Evolutionary conservation across 2,329 filamentous ascomycete species (phyloP).

Genomic region (Aureobasidium sp.): DNA sequence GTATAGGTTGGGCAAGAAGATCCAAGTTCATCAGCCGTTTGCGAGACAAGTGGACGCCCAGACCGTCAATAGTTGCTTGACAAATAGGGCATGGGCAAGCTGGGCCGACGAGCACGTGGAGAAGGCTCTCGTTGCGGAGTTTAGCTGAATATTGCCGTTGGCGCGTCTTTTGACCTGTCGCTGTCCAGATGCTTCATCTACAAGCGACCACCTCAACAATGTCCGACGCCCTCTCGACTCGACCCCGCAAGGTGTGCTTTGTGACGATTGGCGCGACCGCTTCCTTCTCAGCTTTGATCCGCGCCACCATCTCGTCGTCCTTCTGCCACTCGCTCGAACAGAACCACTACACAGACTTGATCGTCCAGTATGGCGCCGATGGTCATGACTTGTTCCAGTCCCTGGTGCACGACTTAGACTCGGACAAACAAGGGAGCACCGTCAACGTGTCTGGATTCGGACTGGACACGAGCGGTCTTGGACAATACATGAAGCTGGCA

Average conservation of each 20-base stretch:
- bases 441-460: slow-evolving; percentile 55
- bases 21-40: not conserved
- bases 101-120: not conserved
- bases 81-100: not conserved
- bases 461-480: slow-evolving; percentile 55
- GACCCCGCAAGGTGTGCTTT: slow-evolving; percentile 52
- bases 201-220: not conserved
- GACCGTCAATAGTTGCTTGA: slow-evolving; percentile 7
- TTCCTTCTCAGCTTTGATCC: slow-evolving; percentile 64
- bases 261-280: slow-evolving; percentile 91
- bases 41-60: not conserved
- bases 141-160: not conserved
- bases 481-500: slow-evolving; percentile 48
- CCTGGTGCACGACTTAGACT: slow-evolving; percentile 14
- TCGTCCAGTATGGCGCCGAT: slow-evolving; percentile 73
- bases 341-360: slow-evolving; percentile 60
- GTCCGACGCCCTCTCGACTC: not conserved
- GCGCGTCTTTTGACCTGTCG: not conserved
- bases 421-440: slow-evolving; percentile 12
- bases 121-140: not conserved
- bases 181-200: not conserved
- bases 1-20: not conserved
- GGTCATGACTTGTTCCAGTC: slow-evolving; percentile 45
- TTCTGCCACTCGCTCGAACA: slow-evolving; percentile 56
- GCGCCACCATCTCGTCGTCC: slow-evolving; percentile 50